Evolutionary conservation across 441 rosid genomes (phyloP).

Genomic region (Croton setiger): DNA sequence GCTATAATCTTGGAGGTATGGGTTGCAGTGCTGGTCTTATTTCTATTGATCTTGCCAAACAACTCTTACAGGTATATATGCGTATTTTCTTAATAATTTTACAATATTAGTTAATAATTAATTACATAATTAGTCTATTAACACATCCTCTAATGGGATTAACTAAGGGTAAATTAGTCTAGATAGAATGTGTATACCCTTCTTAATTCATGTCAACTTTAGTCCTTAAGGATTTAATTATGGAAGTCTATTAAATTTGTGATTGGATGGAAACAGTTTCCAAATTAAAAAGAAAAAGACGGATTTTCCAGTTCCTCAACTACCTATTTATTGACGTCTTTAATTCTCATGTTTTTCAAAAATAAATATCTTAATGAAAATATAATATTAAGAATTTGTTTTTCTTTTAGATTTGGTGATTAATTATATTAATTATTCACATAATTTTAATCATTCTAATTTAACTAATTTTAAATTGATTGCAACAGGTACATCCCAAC

Average conservation of each 20-base stretch:
- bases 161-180: background rate
- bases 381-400: no score
- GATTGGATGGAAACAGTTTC: background rate
- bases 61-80: conserved; percentile 53
- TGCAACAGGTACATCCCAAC: conserved; percentile 60
- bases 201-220: background rate
- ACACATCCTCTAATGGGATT: no score
- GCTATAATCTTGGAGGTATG: conserved; percentile 89
- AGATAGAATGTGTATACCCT: background rate
- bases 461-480: background rate
- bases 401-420: no score
- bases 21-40: conserved; percentile 93
- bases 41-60: conserved; percentile 75
- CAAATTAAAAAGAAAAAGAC: background rate
- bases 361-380: no score
- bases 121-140: no score
- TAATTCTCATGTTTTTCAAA: no score
- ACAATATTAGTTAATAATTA: background rate
- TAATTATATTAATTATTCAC: background rate
- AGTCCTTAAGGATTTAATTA: background rate
- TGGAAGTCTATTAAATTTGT: background rate
- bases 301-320: background rate
- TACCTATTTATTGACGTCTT: background rate
- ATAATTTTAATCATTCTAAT: no score
- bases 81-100: background rate